Percentiles rank a stretch among this genome's conserved stretches.
Conservation (phyloP, 225 moss, liverwort and hornwort species). For the Polytrichum formosum region DNA sequence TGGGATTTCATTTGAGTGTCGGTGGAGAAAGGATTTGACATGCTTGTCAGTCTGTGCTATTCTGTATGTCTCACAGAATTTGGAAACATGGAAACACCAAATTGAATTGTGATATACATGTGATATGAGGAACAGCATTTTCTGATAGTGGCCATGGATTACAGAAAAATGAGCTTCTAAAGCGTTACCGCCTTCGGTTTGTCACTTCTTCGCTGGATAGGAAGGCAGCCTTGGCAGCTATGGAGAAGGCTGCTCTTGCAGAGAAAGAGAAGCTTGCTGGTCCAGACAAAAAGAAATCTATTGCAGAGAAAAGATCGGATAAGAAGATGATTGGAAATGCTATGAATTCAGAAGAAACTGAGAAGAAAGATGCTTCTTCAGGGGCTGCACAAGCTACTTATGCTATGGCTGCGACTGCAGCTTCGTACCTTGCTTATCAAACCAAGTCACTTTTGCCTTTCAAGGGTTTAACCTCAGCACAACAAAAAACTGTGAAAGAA, state of each 20-base stretch:
- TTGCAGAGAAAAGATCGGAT: not conserved
- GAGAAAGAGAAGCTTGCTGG: slow-evolving; percentile 17
- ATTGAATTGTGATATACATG: too few species aligned
- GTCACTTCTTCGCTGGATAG: slow-evolving; percentile 37
- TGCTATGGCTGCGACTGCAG: slow-evolving; percentile 30
- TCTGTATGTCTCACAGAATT: too few species aligned
- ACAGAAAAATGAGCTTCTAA: slow-evolving; percentile 30
- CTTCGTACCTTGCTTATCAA: slow-evolving; percentile 30
- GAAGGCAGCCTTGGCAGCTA: slow-evolving; percentile 17
- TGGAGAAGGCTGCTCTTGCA: slow-evolving; percentile 24
- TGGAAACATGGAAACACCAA: too few species aligned
- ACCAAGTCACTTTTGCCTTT: slow-evolving; percentile 35
- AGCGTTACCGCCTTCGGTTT: slow-evolving; percentile 18
- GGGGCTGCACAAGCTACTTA: slow-evolving; percentile 28
- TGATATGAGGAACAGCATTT: too few species aligned
- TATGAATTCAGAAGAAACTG: slow-evolving; percentile 1
- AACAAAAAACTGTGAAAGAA: not conserved
- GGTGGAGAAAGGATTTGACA: too few species aligned
- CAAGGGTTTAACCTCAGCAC: slow-evolving; percentile 10
- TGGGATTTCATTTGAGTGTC: too few species aligned
- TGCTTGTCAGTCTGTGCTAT: too few species aligned
- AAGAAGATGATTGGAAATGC: not conserved
- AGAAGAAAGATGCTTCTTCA: slow-evolving; percentile 6
- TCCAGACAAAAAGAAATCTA: not conserved
- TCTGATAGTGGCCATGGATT: not conserved